phyloP scores from a whole-genome alignment of 2,329 filamentous ascomycete species.

The Diaporthe citriasiana region DNA sequence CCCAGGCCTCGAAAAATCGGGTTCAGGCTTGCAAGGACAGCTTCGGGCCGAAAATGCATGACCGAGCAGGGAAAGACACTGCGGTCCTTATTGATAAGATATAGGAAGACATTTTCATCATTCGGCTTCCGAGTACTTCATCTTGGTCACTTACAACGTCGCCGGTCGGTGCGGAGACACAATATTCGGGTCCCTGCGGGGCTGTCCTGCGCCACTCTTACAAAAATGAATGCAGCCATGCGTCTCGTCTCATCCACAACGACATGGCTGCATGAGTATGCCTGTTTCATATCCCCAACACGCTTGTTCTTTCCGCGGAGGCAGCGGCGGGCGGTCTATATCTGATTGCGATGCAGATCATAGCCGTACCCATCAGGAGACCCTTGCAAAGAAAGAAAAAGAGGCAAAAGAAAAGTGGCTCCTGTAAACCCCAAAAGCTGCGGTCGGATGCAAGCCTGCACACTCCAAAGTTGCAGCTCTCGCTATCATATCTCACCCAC shows the following conservation, averaged over 20 bases:
- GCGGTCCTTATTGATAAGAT: neutral
- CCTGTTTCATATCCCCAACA: neutral
- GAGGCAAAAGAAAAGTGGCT: slow-evolving; percentile 5
- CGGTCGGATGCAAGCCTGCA: neutral
- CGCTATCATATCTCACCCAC: slow-evolving; percentile 8
- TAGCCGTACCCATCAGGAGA: neutral
- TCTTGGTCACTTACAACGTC: neutral
- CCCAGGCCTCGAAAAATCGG: neutral
- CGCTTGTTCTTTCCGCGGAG: neutral
- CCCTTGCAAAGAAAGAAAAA: neutral
- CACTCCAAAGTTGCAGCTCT: neutral
- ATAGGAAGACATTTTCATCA: neutral
- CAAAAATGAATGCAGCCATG: neutral
- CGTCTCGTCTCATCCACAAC: neutral
- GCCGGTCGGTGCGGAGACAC: neutral
- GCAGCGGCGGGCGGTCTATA: neutral
- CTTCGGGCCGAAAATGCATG: neutral
- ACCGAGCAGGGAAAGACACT: neutral
- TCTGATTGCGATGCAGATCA: neutral
- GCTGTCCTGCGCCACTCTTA: neutral
- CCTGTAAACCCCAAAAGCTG: neutral
- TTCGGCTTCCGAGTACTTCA: neutral
- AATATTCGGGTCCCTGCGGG: neutral
- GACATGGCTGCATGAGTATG: neutral
- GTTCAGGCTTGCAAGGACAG: slow-evolving; percentile 13